Evolutionary conservation across 2,329 filamentous ascomycete species (phyloP), one percentile per base, ranked within the genome.

Genomic region (Alternaria arborescens): DNA sequence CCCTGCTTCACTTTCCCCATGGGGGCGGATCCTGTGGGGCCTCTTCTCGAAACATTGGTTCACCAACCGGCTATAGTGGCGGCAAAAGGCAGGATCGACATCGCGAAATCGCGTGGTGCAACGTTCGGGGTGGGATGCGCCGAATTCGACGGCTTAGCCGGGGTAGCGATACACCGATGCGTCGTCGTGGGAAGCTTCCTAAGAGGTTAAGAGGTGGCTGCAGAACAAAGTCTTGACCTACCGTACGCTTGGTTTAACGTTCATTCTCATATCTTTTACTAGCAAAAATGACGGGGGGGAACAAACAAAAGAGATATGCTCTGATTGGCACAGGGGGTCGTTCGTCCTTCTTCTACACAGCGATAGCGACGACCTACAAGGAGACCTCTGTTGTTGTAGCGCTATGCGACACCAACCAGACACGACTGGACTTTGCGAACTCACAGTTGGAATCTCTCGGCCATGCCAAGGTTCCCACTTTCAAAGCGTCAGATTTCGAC

Each of bases 381-480:
- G 67, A 75, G 10, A 87, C 84, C 0, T 84, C 85, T 0, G 70
- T 77, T 34, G 79, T 88, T 20, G 86, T 88, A 16, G 86, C 79
- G 1, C 77, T 88, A 55, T 88, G 86, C 73, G 87, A 88, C 68
- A 87, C 83, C 4, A 89, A 88, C 71, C 82, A 86, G 65, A 88
- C 86, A 0, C 85, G 86, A 5, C 83, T 88, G 79, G 76, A 85
- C 67, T 85, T 84, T 73, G 86, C 86, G 64, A 87, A 86, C 71
- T 71, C 75, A 3, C 82, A 80, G 51, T 78, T 88, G 11, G 69
- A 78, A 34, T 61, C 74, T 0, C 74, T 88, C 1, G 83, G 84
- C 24, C 81, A 86, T 65, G 72, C 65, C 2, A 67, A 76, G 2
- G 80, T 89, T 0, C 85, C 86, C 2, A 86, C 85, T 0, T 89